Conservation (phyloP, 768 basidiomycete genomes). For the Psilocybe azurescens region DNA sequence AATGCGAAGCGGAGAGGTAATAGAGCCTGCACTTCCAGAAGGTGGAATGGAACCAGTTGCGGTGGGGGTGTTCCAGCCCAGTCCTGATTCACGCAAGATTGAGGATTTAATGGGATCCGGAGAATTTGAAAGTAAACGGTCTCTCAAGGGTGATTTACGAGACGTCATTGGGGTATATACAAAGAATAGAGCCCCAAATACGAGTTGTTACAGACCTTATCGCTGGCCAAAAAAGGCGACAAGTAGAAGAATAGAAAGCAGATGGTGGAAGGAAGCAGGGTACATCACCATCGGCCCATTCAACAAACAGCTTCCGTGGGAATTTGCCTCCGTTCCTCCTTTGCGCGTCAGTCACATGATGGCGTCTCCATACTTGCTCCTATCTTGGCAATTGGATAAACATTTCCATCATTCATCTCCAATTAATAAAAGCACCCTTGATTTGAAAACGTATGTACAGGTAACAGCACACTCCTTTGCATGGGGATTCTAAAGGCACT, state of each 20-base stretch:
- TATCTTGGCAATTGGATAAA: neutral
- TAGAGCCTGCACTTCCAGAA: conserved; percentile 37
- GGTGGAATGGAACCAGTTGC: conserved; percentile 35
- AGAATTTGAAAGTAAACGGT: conserved; percentile 65
- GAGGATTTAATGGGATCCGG: conserved; percentile 69
- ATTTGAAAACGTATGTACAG: neutral
- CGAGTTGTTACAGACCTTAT: conserved; percentile 13
- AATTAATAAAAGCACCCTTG: neutral
- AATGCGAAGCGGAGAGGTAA: conserved; percentile 75
- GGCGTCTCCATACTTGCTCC: conserved; percentile 26
- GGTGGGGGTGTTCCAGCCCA: conserved; percentile 63
- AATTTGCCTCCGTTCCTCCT: conserved; percentile 26
- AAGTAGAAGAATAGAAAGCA: conserved; percentile 15
- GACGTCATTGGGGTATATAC: conserved; percentile 33
- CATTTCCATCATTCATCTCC: neutral
- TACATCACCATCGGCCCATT: conserved; percentile 25
- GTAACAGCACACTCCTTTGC: neutral
- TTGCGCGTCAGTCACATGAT: conserved; percentile 48
- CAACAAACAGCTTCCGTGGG: conserved; percentile 50
- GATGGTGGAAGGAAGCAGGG: conserved; percentile 20
- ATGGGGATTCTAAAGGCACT: neutral
- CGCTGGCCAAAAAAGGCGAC: conserved; percentile 10
- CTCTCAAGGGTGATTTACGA: conserved; percentile 55
- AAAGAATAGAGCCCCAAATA: neutral
- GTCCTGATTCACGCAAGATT: conserved; percentile 65